phyloP scores from a whole-genome alignment of 148 eudicot genomes.

The Fallopia convolvulus region DNA sequence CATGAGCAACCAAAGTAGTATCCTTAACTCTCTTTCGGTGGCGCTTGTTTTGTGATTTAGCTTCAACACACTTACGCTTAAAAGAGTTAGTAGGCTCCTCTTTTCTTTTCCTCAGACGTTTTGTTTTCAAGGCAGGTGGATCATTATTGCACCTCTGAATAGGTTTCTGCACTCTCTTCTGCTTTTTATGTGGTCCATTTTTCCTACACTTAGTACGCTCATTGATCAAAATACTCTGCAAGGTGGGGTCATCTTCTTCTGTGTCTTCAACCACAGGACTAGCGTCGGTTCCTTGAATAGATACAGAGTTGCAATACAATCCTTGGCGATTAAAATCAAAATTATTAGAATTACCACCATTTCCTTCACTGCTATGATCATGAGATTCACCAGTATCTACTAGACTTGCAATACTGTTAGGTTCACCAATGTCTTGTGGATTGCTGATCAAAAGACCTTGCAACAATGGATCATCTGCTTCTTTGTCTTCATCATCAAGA shows the following conservation, averaged over 20 bases:
- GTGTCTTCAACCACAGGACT: conserved; percentile 18
- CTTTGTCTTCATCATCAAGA: not conserved
- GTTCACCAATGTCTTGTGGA: not conserved
- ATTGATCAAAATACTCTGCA: conserved; percentile 16
- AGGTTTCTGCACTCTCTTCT: conserved; percentile 47
- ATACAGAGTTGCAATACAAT: not conserved
- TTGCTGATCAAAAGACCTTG: not conserved
- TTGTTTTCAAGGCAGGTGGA: conserved; percentile 20
- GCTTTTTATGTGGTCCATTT: conserved; percentile 19
- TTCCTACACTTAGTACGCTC: conserved; percentile 20
- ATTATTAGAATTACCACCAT: not conserved
- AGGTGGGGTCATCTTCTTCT: conserved; percentile 15
- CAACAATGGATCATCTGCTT: not conserved
- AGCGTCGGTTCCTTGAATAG: conserved; percentile 10
- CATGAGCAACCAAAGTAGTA: conserved; percentile 6
- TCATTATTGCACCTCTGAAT: conserved; percentile 42
- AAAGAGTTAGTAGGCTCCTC: conserved; percentile 21
- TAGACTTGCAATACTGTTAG: not conserved
- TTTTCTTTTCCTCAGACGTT: conserved; percentile 21
- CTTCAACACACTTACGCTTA: conserved; percentile 23
- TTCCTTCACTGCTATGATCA: not conserved
- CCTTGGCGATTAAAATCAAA: not conserved
- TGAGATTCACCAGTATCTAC: conserved; percentile 2
- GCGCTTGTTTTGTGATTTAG: conserved; percentile 26
- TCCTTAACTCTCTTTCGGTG: conserved; percentile 15